phyloP scores from a whole-genome alignment of 2,329 filamentous ascomycete genomes.

The Aspergillus quadricinctus region DNA sequence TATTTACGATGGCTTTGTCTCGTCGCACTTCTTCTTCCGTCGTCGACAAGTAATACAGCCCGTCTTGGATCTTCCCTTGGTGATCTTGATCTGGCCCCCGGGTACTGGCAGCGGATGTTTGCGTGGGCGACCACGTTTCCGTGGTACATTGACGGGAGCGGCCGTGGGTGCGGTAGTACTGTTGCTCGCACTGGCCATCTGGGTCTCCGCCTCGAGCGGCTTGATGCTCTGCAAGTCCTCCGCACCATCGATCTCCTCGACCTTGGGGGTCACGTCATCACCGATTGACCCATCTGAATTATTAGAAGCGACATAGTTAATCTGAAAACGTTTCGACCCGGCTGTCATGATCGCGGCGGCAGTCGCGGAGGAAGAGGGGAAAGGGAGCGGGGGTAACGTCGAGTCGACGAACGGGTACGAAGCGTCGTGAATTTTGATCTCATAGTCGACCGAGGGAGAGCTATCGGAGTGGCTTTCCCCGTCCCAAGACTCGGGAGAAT shows the following conservation, averaged over 20 bases:
- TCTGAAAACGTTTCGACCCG: conserved; percentile 19
- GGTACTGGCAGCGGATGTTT: conserved; percentile 68
- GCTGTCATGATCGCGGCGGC: conserved; percentile 13
- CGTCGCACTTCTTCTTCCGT: conserved; percentile 58
- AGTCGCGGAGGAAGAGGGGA: conserved; percentile 2
- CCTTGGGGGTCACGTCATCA: conserved; percentile 47
- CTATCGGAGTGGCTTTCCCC: conserved; percentile 18
- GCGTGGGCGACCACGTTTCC: conserved; percentile 73
- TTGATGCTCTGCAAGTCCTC: conserved; percentile 33
- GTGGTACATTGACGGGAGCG: conserved; percentile 36
- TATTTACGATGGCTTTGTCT: conserved; percentile 42
- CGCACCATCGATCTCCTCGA: conserved; percentile 50
- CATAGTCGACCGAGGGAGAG: conserved; percentile 18
- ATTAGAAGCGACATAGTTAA: conserved; percentile 22
- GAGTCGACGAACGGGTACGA: conserved; percentile 9
- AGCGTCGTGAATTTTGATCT: conserved; percentile 16
- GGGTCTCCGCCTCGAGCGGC: conserved; percentile 23
- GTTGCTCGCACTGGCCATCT: conserved; percentile 14
- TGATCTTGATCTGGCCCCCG: conserved; percentile 61
- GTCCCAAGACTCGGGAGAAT: conserved; percentile 27
- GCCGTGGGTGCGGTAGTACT: conserved; percentile 21
- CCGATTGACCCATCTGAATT: conserved; percentile 20
- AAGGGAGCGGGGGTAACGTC: neutral
- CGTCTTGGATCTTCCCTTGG: conserved; percentile 64
- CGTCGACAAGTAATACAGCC: conserved; percentile 57